Evolutionary conservation across 768 basidiomycete species (phyloP).

Genomic region (Termitomyces sp.): DNA sequence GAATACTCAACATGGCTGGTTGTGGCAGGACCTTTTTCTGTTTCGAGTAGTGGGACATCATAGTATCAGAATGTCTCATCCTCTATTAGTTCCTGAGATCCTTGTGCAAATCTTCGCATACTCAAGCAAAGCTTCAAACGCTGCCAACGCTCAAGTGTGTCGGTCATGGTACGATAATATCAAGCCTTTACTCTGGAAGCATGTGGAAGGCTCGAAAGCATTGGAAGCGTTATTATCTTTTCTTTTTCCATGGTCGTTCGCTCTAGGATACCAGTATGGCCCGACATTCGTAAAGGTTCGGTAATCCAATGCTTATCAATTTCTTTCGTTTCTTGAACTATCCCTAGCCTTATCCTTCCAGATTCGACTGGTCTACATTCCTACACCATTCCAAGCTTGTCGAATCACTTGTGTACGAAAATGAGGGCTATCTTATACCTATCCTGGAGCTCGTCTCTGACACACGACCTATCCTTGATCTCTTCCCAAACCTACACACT

Average conservation of each 20-base stretch:
- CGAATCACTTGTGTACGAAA: not conserved
- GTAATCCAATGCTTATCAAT: not conserved
- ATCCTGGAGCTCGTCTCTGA: not conserved
- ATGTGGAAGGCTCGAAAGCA: not conserved
- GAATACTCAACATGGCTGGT: too few relatives aligned
- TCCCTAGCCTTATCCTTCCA: not conserved
- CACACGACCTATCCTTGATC: not conserved
- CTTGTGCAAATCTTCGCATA: not conserved
- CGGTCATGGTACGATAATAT: not conserved
- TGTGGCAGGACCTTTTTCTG: too few relatives aligned
- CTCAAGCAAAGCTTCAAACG: constrained; percentile 1
- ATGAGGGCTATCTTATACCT: not conserved
- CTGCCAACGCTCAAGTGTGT: not conserved
- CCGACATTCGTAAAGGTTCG: not conserved
- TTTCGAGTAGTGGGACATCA: too few relatives aligned
- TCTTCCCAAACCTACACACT: not conserved
- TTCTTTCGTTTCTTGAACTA: not conserved
- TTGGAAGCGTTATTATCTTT: not conserved
- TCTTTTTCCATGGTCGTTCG: not conserved
- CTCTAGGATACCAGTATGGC: too few relatives aligned
- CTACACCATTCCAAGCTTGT: not conserved
- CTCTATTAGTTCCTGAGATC: not conserved
- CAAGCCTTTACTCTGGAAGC: not conserved
- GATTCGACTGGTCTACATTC: not conserved
- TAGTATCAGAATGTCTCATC: not conserved